A percentile compares a stretch with the other conserved stretches of the same genome.
Evolutionary conservation across 805 yeast species (phyloP).

Genomic region (Lachancea mirantina): DNA sequence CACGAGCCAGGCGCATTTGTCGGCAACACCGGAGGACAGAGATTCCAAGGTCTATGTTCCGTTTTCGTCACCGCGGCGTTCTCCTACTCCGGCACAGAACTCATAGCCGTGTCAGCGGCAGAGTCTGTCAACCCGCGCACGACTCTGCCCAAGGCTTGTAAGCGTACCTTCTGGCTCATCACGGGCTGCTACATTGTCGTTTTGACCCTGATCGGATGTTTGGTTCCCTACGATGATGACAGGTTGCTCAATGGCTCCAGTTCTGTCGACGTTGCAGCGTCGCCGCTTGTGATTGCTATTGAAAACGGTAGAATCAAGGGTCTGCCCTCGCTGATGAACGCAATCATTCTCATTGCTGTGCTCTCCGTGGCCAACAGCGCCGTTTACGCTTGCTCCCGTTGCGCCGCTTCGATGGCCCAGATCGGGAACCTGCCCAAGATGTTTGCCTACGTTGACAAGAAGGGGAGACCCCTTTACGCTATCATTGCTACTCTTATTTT

Average conservation of each 20-base stretch:
- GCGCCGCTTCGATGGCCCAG: slow-evolving; percentile 58
- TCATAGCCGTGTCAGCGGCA: slow-evolving; percentile 70
- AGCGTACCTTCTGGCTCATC: slow-evolving; percentile 81
- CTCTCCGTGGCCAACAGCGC: slow-evolving; percentile 70
- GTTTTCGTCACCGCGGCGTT: slow-evolving; percentile 76
- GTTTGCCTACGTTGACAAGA: slow-evolving; percentile 63
- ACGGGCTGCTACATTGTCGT: slow-evolving; percentile 60
- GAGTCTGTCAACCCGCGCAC: slow-evolving; percentile 64
- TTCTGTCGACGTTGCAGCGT: slow-evolving; percentile 54
- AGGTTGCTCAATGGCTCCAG: slow-evolving; percentile 42
- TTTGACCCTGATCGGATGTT: slow-evolving; percentile 51
- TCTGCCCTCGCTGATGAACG: slow-evolving; percentile 64
- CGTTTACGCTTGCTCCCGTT: slow-evolving; percentile 63
- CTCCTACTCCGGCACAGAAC: slow-evolving; percentile 68
- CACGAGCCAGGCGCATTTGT: slow-evolving; percentile 54
- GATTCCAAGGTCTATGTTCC: slow-evolving; percentile 59
- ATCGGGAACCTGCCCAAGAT: slow-evolving; percentile 56
- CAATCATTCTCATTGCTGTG: slow-evolving; percentile 59
- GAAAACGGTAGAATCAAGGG: slow-evolving; percentile 58
- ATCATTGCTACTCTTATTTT: slow-evolving; percentile 44
- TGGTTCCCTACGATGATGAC: slow-evolving; percentile 54
- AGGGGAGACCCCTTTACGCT: slow-evolving; percentile 72
- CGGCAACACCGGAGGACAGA: slow-evolving; percentile 31
- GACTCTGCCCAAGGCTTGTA: slow-evolving; percentile 64
- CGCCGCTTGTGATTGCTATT: slow-evolving; percentile 72